Base-by-base conservation (phyloP, 306 rosid genomes). In the Vigna mungo region DNA sequence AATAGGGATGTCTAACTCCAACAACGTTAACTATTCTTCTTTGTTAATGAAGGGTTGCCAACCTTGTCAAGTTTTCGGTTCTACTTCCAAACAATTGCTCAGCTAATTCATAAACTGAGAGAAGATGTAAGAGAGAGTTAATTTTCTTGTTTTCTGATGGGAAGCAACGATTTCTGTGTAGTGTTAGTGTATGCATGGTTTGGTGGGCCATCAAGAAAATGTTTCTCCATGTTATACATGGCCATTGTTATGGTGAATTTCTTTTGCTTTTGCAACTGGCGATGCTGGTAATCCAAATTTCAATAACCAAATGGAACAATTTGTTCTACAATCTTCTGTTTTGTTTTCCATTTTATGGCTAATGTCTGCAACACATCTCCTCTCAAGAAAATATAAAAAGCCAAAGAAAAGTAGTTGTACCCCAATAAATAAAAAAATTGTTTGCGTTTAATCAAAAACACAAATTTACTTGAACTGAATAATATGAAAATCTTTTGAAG, bases 1-100 rank as follows among this genome's bases (percentile, higher is more conserved):
- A 0, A 4, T 18, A 0, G 86, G 81, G 59, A 30, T 80, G 65
- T 32, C 65, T 43, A 59, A 74, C 10, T 36, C 69, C 30, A 63
- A 37, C 21, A 62, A n/a, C 0, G 71, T 43, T 66, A 66, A 66
- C 59, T 84, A 88, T 78, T 78, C 90, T 69, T 60, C 85, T 46
- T 74, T 88, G 43, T 18, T 84, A 16, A 84, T 86, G 18, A 90
- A 88, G 74, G 93, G 85, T 79, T 87, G 82, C 71, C 91, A 87
- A 81, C 85, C 88, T 73, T 73, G 71, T 71, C 86, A 66, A 47
- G 72, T 80, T 81, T 74, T 76, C 59, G 85, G 84, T 41, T 80
- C 91, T 14, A 54, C 73, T 52, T 86, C 92, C 23, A 71, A 78
- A 81, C 90, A 87, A 64, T 88, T 85, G 89, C 90, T 88, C 23